A percentile compares a stretch with the other conserved stretches of the same genome.
Evolutionary conservation across 768 basidiomycete species (phyloP).

Genomic region (Macrocybe gigantea): DNA sequence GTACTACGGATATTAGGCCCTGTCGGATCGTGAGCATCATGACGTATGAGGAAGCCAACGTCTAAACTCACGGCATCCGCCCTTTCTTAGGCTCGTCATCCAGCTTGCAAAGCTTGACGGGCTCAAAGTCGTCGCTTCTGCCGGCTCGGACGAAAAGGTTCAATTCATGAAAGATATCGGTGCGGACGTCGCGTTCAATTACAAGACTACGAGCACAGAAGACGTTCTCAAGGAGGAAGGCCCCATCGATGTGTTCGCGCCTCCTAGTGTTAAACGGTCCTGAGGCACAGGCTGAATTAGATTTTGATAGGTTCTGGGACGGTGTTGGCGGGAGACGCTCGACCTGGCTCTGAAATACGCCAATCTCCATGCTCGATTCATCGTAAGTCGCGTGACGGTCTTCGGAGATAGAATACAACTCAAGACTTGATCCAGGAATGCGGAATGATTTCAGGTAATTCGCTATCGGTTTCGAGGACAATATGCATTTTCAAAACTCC

Average conservation of each 20-base stretch:
- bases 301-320: slow-evolving; percentile 14
- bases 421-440: not conserved
- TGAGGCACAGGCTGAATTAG: slow-evolving; percentile 10
- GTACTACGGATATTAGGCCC: slow-evolving; percentile 9
- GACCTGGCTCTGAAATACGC: slow-evolving; percentile 36
- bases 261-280: not conserved
- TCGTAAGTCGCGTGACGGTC: slow-evolving; percentile 10
- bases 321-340: slow-evolving; percentile 38
- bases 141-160: slow-evolving; percentile 36
- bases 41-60: not conserved
- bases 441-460: not conserved
- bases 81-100: slow-evolving; percentile 18
- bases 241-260: slow-evolving; percentile 8
- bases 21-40: slow-evolving; percentile 21
- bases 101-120: slow-evolving; percentile 35
- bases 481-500: not conserved
- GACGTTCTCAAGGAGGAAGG: slow-evolving; percentile 27
- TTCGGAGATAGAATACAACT: not conserved
- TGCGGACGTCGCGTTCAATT: slow-evolving; percentile 29
- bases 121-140: slow-evolving; percentile 34
- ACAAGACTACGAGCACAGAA: slow-evolving; percentile 15
- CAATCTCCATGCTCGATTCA: slow-evolving; percentile 27
- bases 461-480: not conserved
- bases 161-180: slow-evolving; percentile 25
- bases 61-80: not conserved